Evolutionary conservation across 495 filamentous ascomycete species (phyloP), one percentile per base, ranked within the genome.

Genomic region (Penicillium dipodomyicola): DNA sequence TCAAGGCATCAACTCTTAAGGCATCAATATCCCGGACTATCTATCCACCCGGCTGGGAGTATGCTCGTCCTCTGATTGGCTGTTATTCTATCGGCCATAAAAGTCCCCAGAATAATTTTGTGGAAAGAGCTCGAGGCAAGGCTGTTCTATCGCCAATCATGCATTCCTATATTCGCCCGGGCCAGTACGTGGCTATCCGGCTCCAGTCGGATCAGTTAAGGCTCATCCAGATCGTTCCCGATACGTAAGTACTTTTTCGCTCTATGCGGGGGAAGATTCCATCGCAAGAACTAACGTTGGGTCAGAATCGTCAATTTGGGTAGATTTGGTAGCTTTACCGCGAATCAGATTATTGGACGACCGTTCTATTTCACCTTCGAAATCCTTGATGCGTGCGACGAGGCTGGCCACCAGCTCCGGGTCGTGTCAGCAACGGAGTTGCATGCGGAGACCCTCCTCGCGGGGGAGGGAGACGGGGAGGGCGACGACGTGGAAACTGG

Each of bases 311-410:
- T 96, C 47, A 89, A 85, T 12, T 76, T 96, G 29, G 92, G 91
- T 32, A 96, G 96, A 83, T 96, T 89, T 66, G 94, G 95, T 50
- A 80, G 80, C 3, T 96, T 97, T 64, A 85, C 89, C 20, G 81
- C 89, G 5, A 96, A 97, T 64, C 81, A 89, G 17, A 82, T 98
- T 33, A 80, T 98, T 37, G 88, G 89, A 11, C 85, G 94, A 15
- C 94, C 94, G 0, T 96, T 90, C 72, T 82, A 96, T 73, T 77
- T 94, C 45, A 96, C 91, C 7, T 98, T 87, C 67, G 94, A 98
- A 67, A 75, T 98, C 10, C 80, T 87, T 47, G 91, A 96, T 61
- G 80, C 81, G 56, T 67, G 71, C 0, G 84, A 84, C 58, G 69
- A 67, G 0, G 77, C 83, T 22, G 81, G 79, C 46, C 77, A 83